Percentiles rank a stretch among this genome's conserved stretches.
phyloP scores from a whole-genome alignment of 768 basidiomycete genomes.

The Daedaleopsis sinensis region DNA sequence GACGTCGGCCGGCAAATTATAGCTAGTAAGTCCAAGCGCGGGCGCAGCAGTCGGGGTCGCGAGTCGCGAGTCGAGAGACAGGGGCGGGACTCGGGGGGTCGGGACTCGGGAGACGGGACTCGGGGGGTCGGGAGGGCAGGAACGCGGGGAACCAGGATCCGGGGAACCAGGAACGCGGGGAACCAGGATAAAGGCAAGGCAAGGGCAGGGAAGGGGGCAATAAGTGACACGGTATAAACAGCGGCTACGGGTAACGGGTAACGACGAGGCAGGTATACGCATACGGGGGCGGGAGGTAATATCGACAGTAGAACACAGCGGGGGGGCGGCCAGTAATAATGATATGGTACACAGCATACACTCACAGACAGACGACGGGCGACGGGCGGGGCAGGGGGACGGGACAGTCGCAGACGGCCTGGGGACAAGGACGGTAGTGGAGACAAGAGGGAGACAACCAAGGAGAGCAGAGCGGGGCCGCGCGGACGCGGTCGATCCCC shows the following conservation, averaged over 20 bases:
- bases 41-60: no score
- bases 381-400: conserved; percentile 1
- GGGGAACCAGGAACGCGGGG: neutral
- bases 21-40: conserved; percentile 16
- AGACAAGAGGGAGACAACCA: neutral
- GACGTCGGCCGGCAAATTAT: conserved; percentile 16
- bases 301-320: conserved; percentile 24
- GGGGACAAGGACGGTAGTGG: neutral
- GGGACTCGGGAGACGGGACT: no score
- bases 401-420: conserved; percentile 3
- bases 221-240: conserved; percentile 16
- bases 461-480: neutral
- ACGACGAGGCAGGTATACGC: conserved; percentile 17
- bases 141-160: no score
- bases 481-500: neutral
- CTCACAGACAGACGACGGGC: conserved; percentile 13
- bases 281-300: no score
- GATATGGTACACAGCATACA: conserved; percentile 24
- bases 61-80: no score
- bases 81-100: neutral
- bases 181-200: neutral
- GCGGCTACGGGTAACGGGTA: conserved; percentile 20
- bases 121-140: no score
- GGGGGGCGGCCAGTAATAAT: conserved; percentile 13
- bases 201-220: neutral